These are phyloP conservation scores for Phytophthora europaea DNA, from an alignment of 352 stramenopile genomes.

Conservation along the genomic window DNA sequence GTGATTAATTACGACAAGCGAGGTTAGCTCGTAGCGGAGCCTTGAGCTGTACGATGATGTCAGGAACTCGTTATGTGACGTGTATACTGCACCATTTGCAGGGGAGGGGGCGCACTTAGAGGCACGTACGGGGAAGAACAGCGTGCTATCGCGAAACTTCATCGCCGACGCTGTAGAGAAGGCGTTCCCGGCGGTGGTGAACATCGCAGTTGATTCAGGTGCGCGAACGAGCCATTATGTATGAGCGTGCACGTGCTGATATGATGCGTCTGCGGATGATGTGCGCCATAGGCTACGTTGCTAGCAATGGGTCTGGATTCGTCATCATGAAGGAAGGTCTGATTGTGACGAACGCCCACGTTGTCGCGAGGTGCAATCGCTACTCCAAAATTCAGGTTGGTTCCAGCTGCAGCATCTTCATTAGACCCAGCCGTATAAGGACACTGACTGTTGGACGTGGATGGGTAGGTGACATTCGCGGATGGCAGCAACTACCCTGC, in stretches of 20 bases:
- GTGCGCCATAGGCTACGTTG: constrained; percentile 56
- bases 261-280: background rate
- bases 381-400: constrained; percentile 85
- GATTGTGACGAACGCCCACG: constrained; percentile 95
- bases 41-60: background rate
- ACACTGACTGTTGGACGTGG: background rate
- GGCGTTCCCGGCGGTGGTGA: constrained; percentile 90
- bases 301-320: constrained; percentile 93
- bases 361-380: constrained; percentile 85
- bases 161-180: constrained; percentile 92
- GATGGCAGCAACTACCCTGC: constrained; percentile 85
- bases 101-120: constrained; percentile 34
- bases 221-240: background rate
- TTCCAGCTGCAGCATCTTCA: background rate
- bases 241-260: background rate
- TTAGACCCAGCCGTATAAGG: background rate
- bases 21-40: constrained; percentile 21
- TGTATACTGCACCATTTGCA: constrained; percentile 9
- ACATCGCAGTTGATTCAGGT: constrained; percentile 86
- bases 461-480: constrained; percentile 80
- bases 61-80: background rate
- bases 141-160: constrained; percentile 78
- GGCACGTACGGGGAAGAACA: constrained; percentile 16
- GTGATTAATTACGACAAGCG: constrained; percentile 25
- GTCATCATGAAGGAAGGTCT: constrained; percentile 90